Base-by-base conservation (phyloP, 352 stramenopile species). In the Saprolegnia diclina region DNA sequence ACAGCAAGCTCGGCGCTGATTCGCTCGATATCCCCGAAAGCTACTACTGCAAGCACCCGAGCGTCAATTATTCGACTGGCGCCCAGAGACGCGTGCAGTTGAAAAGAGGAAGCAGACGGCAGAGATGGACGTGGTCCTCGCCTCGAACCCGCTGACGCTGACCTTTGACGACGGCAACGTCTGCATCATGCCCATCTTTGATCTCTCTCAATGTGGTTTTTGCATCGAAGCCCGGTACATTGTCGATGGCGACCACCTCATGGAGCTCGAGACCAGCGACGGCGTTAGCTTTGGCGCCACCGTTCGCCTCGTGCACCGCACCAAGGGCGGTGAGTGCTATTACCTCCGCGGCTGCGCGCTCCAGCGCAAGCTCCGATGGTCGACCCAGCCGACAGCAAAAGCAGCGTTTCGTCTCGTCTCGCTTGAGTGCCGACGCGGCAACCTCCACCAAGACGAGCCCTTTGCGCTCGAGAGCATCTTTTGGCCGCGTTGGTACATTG, bases 341-440 rank as follows among this genome's bases (percentile, higher is more conserved):
- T 54, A 54, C 24, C 46, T 54, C 46, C n/a, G 46, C n/a, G 46
- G 46, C 46, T 54, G 46, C 24, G n/a, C 46, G 24, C 24, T 54
- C 46, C n/a, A 29, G n/a, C 46, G 46, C n/a, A 54, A 54, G 46
- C 46, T 54, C 46, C n/a, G 24, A 29, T 54, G 46, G 46, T 29
- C 46, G 5, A 29, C 46, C 2, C 46, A 29, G 24, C 46, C 24
- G n/a, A 6, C 46, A 5, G n/a, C 46, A 22, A 54, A 54, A 5
- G n/a, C n/a, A 5, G 46, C n/a, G 46, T 54, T 54, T 29, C 46
- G 46, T 5, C n/a, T 54, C 24, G 46, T 54, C n/a, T 54, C 46
- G 24, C 46, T 54, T 5, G 46, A 54, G 46, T 54, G 46, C 24
- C 46, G 24, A 29, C n/a, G n/a, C n/a, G 46, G 46, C 24, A 2